These are phyloP conservation scores for Periglandula ipomoeae DNA, from an alignment of 2,329 filamentous ascomycete genomes.

Conservation along the genomic window DNA sequence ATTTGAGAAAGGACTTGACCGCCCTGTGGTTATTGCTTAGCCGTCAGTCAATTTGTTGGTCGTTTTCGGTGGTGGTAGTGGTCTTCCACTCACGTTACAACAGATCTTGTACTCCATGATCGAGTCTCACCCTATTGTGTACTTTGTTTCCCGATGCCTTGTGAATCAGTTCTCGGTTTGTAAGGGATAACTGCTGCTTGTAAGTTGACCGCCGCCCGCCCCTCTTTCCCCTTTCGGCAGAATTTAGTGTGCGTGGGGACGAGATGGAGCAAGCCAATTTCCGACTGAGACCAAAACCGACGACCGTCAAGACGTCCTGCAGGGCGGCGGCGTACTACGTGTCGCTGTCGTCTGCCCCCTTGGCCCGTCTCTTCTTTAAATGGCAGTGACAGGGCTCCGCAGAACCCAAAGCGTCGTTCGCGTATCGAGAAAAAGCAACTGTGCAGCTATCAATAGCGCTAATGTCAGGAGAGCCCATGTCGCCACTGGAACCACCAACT, in stretches of 20 bases:
- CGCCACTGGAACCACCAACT: neutral
- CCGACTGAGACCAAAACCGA: neutral
- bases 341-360: too few species aligned
- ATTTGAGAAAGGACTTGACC: neutral
- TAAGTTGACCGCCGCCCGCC: neutral
- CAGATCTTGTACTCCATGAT: neutral
- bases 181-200: neutral
- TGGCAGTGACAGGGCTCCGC: too few species aligned
- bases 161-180: neutral
- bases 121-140: neutral
- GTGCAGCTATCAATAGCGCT: neutral
- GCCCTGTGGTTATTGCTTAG: neutral
- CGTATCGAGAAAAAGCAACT: neutral
- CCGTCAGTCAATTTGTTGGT: neutral
- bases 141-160: neutral
- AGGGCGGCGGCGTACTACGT: neutral
- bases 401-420: too few species aligned
- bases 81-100: neutral
- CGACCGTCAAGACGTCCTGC: neutral
- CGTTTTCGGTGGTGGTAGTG: neutral
- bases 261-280: constrained; percentile 1
- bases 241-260: constrained; percentile 1
- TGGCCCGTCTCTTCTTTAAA: too few species aligned
- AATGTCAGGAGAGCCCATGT: neutral
- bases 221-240: constrained; percentile 5